Evolutionary conservation across 2,329 filamentous ascomycete genomes (phyloP).

Genomic region (Colletotrichum sublineola): DNA sequence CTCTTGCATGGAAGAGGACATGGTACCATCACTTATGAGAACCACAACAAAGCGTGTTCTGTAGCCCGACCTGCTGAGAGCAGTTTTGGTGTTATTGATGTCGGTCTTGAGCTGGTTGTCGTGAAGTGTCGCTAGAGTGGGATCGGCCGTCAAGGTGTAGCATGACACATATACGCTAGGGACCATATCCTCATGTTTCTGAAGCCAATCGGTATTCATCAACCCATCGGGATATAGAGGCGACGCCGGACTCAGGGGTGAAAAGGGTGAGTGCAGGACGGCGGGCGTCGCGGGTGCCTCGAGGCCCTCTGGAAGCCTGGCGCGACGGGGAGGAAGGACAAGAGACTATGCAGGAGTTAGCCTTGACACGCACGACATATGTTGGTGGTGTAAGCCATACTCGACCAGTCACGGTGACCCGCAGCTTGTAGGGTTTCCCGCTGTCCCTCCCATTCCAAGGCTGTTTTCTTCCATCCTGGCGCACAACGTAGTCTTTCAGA

Average conservation of each 20-base stretch:
- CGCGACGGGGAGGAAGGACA: slow-evolving; percentile 69
- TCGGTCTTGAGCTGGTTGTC: slow-evolving; percentile 92
- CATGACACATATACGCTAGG: slow-evolving; percentile 86
- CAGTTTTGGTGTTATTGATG: slow-evolving; percentile 81
- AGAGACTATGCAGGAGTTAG: slow-evolving; percentile 61
- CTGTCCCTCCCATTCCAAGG: slow-evolving; percentile 76
- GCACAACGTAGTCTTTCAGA: slow-evolving; percentile 75
- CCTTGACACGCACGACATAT: slow-evolving; percentile 42
- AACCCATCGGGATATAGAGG: slow-evolving; percentile 90
- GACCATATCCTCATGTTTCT: slow-evolving; percentile 88
- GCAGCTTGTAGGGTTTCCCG: slow-evolving; percentile 70
- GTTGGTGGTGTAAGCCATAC: slow-evolving; percentile 65
- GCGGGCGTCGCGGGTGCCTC: slow-evolving; percentile 62
- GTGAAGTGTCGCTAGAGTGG: slow-evolving; percentile 79
- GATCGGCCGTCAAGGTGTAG: slow-evolving; percentile 81
- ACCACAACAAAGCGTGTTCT: slow-evolving; percentile 84
- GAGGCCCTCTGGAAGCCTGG: slow-evolving; percentile 65
- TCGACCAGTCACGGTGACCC: slow-evolving; percentile 81
- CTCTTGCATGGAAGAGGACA: slow-evolving; percentile 65
- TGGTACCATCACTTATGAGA: slow-evolving; percentile 76
- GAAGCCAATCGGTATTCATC: slow-evolving; percentile 84
- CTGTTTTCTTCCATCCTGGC: slow-evolving; percentile 72
- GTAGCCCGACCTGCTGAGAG: slow-evolving; percentile 77
- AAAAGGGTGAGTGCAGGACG: slow-evolving; percentile 90
- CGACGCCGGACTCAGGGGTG: slow-evolving; percentile 87